A percentile compares a stretch with the other conserved stretches of the same genome.
Conservation (phyloP, 768 basidiomycete species). For the Naganishia friedmannii region DNA sequence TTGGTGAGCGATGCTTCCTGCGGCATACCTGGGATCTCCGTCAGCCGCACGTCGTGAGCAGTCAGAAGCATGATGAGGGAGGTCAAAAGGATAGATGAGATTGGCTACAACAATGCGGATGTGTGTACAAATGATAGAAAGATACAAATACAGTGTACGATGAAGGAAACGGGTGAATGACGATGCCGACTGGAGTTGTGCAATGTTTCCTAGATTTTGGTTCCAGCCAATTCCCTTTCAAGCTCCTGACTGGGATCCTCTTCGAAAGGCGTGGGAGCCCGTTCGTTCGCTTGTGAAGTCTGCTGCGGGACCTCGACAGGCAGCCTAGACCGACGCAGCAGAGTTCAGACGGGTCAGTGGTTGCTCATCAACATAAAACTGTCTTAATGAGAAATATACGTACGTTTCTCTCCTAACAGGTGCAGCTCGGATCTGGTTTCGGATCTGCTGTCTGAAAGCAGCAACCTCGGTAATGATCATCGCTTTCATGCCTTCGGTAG, state of each 20-base stretch:
- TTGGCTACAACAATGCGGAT: not conserved
- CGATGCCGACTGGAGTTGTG: not conserved
- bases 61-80: not conserved
- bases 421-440: slow-evolving; percentile 46
- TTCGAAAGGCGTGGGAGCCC: slow-evolving; percentile 37
- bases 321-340: not conserved
- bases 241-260: slow-evolving; percentile 49
- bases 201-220: slow-evolving; percentile 10
- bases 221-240: slow-evolving; percentile 43
- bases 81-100: not conserved
- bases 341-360: not conserved
- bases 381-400: not conserved
- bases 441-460: slow-evolving; percentile 81
- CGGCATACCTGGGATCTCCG: not conserved
- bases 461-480: slow-evolving; percentile 78
- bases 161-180: not conserved
- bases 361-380: not conserved
- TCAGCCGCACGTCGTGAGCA: not conserved
- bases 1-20: not conserved
- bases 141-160: slow-evolving; percentile 1
- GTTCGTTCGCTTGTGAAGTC: slow-evolving; percentile 36
- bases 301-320: slow-evolving; percentile 46
- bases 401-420: slow-evolving; percentile 42
- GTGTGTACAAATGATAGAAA: not conserved
- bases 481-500: slow-evolving; percentile 93